Base-by-base conservation (phyloP, 805 yeast genomes). In the Suhomyces emberorum region DNA sequence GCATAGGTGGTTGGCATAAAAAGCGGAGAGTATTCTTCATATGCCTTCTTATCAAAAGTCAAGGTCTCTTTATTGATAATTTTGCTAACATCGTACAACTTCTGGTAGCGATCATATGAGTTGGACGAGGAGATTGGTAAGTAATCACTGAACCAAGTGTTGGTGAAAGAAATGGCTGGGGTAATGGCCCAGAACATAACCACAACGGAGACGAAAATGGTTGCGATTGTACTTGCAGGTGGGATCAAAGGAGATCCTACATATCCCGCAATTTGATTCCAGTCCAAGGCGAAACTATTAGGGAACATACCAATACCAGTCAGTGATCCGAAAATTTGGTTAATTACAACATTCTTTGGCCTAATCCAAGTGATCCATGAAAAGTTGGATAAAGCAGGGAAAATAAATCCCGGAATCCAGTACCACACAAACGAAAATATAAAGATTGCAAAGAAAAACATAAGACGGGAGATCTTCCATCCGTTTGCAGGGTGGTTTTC, bases 271-370 rank as follows among this genome's bases (percentile, higher is more conserved):
- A 80, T 63, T 50, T 77, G 77, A 48, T 74, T 73, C 86, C 86
- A 82, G 57, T 81, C 87, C 49, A 82, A 79, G 12, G 83, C 76
- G 29, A 80, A 53, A 28, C 23, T 30, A 42, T 45, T 45, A 8
- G 88, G 88, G 45, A 79, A 56, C 52, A 79, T 51, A 14, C 86
- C 88, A 40, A 81, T 59, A 10, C 89, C 89, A 11, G 76, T 59
- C 7, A 59, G 42, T 5, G 74, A 65, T 32, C 91, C 91, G 46
- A 82, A 81, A 12, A 83, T 62, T 49, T 77, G 83, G 47, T 78
- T 80, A 15, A 81, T 70, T n/a, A 70, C 69, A 35, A 73, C 73
- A 51, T 77, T 77, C 28, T 76, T 57, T n/a, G 77, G 76, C 12
- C 52, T 68, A 31, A 79, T 78, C 88, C 88, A 82, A 15, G 81